Percentiles rank a stretch among this genome's conserved stretches.
phyloP scores from a whole-genome alignment of 2,329 filamentous ascomycete species.

The Xylaria hypoxylon region DNA sequence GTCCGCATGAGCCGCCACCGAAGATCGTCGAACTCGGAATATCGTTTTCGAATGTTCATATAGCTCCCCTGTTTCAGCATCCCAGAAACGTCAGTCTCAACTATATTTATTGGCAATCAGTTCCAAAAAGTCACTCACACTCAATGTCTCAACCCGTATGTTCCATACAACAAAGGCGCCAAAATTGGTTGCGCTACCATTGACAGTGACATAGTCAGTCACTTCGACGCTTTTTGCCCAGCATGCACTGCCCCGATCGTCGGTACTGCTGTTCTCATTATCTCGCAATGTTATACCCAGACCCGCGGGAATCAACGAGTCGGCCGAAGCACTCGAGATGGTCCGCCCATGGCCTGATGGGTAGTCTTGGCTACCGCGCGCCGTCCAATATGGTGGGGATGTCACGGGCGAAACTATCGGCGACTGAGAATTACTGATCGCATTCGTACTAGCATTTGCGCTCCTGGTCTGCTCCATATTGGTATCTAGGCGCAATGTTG shows the following conservation, averaged over 20 bases:
- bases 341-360: constrained; percentile 52
- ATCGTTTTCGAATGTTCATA: constrained; percentile 77
- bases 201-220: constrained; percentile 67
- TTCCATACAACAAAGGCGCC: constrained; percentile 98
- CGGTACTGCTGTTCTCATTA: constrained; percentile 66
- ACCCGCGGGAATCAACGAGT: constrained; percentile 58
- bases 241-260: constrained; percentile 61
- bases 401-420: constrained; percentile 36
- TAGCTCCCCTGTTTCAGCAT: constrained; percentile 62
- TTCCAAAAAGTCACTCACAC: constrained; percentile 64
- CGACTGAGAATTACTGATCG: constrained; percentile 17
- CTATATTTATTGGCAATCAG: background rate
- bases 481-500: constrained; percentile 18
- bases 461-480: constrained; percentile 10
- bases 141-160: constrained; percentile 86
- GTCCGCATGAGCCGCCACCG: constrained; percentile 78
- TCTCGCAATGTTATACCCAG: constrained; percentile 70
- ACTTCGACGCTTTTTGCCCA: constrained; percentile 74
- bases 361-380: constrained; percentile 34
- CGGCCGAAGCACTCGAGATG: constrained; percentile 61
- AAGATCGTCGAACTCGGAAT: constrained; percentile 93
- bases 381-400: constrained; percentile 56
- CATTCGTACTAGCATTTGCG: constrained; percentile 4
- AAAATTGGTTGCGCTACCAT: constrained; percentile 66
- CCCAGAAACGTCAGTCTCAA: constrained; percentile 21